Evolutionary conservation across 345 rosid species (phyloP), one percentile per base, ranked within the genome.

Genomic region (Bruguiera sexangula): DNA sequence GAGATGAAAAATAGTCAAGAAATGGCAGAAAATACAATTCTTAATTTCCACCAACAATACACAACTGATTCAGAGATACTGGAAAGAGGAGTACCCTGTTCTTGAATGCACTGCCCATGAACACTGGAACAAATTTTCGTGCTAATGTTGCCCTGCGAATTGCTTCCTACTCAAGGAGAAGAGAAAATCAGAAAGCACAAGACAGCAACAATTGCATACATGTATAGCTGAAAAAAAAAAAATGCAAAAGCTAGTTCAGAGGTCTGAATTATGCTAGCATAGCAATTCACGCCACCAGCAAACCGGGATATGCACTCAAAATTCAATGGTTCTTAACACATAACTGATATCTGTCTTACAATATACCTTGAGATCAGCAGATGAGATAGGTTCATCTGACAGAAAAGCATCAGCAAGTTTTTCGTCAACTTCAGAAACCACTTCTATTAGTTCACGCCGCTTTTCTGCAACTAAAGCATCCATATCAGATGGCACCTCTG

Each of bases 81-180:
- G 16, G 32, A 43, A 0, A 54, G 7, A 65, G 60, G 51, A 58
- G 60, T 81, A 92, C 99, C 99, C 92, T 96, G 81, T 96, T 96
- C 80, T 92, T 96, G 83, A 96, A 92, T 43, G 98, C 99, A 80
- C 98, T 92, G 3, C 99, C 99, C 98, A 96, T 96, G 79, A 92
- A 96, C 63, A 96, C 96, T 56, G 98, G 98, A 39, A 96, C 84
- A 76, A 96, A 96, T 79, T 89, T 96, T 63, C 78, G 85, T n/a
- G 93, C 95, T 51, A 89, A 51, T n/a, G 99, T 96, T 74, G 96
- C 97, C 81, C 99, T 83, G 65, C 96, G 98, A 76, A 96, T 79
- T 62, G 97, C 99, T 76, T 82, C 96, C 99, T 96, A 79, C 78
- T 69, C 61, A 57, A 60, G 55, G 61, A 68, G 73, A 71, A 37